phyloP scores from a whole-genome alignment of 2,329 filamentous ascomycete species.

The Talaromyces sp. region DNA sequence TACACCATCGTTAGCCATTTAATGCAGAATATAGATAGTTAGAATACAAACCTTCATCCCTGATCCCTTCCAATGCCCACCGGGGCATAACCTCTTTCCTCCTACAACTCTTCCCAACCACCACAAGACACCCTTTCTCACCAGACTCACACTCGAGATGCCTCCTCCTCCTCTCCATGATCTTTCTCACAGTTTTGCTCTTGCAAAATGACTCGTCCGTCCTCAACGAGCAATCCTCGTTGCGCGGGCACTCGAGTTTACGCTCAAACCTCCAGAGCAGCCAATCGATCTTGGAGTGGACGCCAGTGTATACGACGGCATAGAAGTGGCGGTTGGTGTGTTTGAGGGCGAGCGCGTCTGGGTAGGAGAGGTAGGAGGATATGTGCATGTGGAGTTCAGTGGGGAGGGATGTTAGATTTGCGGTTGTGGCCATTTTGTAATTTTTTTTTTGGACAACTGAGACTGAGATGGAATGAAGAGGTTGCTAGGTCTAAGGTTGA shows the following conservation, averaged over 20 bases:
- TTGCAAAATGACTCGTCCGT: constrained; percentile 44
- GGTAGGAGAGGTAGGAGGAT: constrained; percentile 60
- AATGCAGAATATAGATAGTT: no score
- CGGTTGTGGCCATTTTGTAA: neutral
- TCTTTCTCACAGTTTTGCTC: constrained; percentile 34
- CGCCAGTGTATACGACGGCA: constrained; percentile 61
- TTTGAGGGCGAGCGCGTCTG: constrained; percentile 68
- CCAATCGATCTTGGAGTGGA: constrained; percentile 66
- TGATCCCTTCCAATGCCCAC: constrained; percentile 29
- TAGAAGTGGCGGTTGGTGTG: constrained; percentile 65
- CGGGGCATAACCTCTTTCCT: constrained; percentile 28
- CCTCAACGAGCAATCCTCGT: constrained; percentile 44
- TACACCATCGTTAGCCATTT: constrained; percentile 10
- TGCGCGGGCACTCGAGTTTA: constrained; percentile 62
- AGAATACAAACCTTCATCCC: constrained; percentile 29
- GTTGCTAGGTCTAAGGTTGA: neutral
- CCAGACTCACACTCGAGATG: constrained; percentile 39
- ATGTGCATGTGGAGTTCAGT: constrained; percentile 67
- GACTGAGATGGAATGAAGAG: neutral
- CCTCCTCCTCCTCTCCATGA: constrained; percentile 42
- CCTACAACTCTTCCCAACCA: constrained; percentile 35
- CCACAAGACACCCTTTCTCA: constrained; percentile 36
- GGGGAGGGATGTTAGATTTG: constrained; percentile 52
- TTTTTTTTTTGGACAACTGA: neutral
- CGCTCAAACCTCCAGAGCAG: constrained; percentile 61